Evolutionary conservation across 495 filamentous ascomycete species (phyloP), one percentile per base, ranked within the genome.

Genomic region (Glarea lozoyensis): DNA sequence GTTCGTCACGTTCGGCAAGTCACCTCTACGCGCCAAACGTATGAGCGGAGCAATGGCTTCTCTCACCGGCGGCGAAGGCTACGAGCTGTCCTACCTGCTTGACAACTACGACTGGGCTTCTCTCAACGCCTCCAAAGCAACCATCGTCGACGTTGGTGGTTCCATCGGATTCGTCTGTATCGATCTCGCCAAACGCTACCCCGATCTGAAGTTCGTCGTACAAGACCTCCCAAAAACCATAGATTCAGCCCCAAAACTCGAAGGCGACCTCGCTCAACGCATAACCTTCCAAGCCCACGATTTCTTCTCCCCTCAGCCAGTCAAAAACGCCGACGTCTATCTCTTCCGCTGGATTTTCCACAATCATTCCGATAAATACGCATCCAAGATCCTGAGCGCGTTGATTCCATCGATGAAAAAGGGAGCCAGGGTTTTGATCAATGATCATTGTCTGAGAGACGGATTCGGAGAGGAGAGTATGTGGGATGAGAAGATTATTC

Each of bases 311-410:
- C 62, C 63, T 56, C 76, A 81, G 62, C 62, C 64, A 0, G 62
- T 69, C 24, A 64, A 61, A 35, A 71, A 57, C 9, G 76, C 76
- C 13, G 70, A 75, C 43, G 59, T 75, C 0, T 78, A 77, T 53
- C 66, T 71, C 55, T 69, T 73, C 48, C 70, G 75, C 18, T 76
- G 67, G 67, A 72, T 75, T 42, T 50, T 80, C 38, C 76, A 78
- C 55, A 73, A 79, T 56, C 69, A 78, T 60, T 68, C 70, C 18
- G 72, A 75, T 18, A 72, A 70, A 23, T 78, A 76, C 49, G 67
- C 69, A 1, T 45, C 73, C n/a, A 61, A 67, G 41, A 68, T 79
- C 36, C 61, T 82, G 17, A 50, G 56, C 41, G 63, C 62, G 38
- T 49, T 79, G 17, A 65, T 76, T 29, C 75, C 75, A 3, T 72